Percentiles rank a stretch among this genome's conserved stretches.
Evolutionary conservation across 2,329 filamentous ascomycete species (phyloP).

Genomic region (Fonsecaea erecta): DNA sequence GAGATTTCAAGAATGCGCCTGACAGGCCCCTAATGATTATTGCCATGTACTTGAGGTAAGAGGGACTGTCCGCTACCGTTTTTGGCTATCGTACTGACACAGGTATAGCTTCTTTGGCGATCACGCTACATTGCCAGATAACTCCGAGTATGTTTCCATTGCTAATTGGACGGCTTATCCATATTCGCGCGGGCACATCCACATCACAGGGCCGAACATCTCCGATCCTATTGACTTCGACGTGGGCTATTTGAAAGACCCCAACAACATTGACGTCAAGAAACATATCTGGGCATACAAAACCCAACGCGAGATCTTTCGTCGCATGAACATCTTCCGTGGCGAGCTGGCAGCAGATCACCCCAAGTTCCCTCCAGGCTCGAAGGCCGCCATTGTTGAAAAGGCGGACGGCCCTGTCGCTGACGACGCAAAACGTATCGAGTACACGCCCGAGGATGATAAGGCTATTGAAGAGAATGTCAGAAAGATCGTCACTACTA

Average conservation of each 20-base stretch:
- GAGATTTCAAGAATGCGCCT: constrained; percentile 55
- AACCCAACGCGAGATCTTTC: constrained; percentile 64
- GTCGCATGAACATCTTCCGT: constrained; percentile 59
- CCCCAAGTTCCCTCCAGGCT: constrained; percentile 45
- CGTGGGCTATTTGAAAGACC: constrained; percentile 60
- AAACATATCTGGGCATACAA: constrained; percentile 69
- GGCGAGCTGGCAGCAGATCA: constrained; percentile 47
- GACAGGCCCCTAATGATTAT: constrained; percentile 47
- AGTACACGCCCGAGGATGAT: constrained; percentile 57
- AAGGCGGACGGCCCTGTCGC: constrained; percentile 36
- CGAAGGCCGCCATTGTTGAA: constrained; percentile 50
- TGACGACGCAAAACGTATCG: constrained; percentile 46
- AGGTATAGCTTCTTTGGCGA: constrained; percentile 16
- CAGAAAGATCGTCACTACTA: constrained; percentile 28
- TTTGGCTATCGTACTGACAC: not conserved
- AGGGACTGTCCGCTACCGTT: not conserved
- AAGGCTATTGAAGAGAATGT: constrained; percentile 48
- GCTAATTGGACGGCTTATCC: constrained; percentile 64
- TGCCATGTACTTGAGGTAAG: constrained; percentile 28
- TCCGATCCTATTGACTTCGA: constrained; percentile 57
- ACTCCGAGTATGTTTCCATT: constrained; percentile 59
- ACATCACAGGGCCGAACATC: constrained; percentile 55
- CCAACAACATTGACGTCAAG: constrained; percentile 63
- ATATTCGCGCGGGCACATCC: constrained; percentile 64
- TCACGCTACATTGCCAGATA: constrained; percentile 24